phyloP scores from a whole-genome alignment of 2,329 filamentous ascomycete species.

The Neophaeococcomyces mojaviensis region DNA sequence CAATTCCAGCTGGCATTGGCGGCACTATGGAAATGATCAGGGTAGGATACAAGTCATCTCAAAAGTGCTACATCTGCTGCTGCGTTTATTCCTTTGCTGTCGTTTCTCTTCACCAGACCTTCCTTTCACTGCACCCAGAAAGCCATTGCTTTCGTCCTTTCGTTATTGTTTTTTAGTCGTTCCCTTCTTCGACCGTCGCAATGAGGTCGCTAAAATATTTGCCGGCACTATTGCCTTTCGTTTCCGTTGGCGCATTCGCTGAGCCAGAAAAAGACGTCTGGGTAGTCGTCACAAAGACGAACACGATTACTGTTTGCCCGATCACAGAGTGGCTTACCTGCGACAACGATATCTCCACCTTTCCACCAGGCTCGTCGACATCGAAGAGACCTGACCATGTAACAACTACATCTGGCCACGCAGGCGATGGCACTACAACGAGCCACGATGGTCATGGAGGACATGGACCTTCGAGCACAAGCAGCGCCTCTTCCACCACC shows the following conservation, averaged over 20 bases:
- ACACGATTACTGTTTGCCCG: constrained; percentile 19
- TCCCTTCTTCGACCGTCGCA: constrained; percentile 12
- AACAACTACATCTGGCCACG: not conserved
- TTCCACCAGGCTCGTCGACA: not conserved
- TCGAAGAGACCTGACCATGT: not conserved
- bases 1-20: not conserved
- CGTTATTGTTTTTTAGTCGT: constrained; percentile 17
- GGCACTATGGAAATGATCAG: not conserved
- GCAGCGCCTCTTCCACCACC: constrained; percentile 1
- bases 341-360: constrained; percentile 4
- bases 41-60: not conserved
- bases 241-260: constrained; percentile 8
- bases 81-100: not conserved
- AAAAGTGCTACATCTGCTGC: not conserved
- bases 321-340: constrained; percentile 17
- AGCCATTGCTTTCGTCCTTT: constrained; percentile 22
- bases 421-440: constrained; percentile 1
- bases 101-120: not conserved
- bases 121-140: constrained; percentile 10
- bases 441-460: not conserved
- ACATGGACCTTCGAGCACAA: not conserved
- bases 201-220: constrained; percentile 20
- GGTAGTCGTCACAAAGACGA: constrained; percentile 13
- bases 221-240: constrained; percentile 15
- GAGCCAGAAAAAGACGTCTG: constrained; percentile 12